Percentiles rank a stretch among this genome's conserved stretches.
Evolutionary conservation across 192 early-diverging fungal genomes (phyloP).

Genomic region (Dispira simplex): DNA sequence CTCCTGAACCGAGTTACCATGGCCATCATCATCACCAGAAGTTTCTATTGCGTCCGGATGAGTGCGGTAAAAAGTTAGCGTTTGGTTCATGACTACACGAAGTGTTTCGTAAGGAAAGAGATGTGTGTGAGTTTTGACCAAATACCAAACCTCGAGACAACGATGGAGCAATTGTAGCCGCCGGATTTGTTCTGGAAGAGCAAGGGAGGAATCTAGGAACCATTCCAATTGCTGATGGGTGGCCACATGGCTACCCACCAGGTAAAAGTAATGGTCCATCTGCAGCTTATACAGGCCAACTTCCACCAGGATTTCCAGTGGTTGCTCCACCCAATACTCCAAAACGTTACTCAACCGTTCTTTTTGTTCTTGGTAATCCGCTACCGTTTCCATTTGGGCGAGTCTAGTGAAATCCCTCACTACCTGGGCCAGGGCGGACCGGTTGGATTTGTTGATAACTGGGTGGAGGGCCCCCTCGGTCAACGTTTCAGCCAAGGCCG

Average conservation of each 20-base stretch:
- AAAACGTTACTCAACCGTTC: slow-evolving; percentile 19
- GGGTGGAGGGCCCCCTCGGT: background rate
- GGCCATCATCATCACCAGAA: background rate
- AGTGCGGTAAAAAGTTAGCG: background rate
- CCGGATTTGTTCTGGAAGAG: background rate
- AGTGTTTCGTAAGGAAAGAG: slow-evolving; percentile 3
- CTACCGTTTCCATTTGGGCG: slow-evolving; percentile 15
- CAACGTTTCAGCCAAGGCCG: background rate
- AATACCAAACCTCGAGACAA: slow-evolving; percentile 3
- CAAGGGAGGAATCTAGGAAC: background rate
- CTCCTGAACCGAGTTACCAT: background rate
- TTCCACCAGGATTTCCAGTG: slow-evolving; percentile 24
- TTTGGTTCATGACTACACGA: background rate
- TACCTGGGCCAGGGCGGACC: slow-evolving; percentile 15
- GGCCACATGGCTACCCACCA: slow-evolving; percentile 15
- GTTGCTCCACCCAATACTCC: slow-evolving; percentile 26
- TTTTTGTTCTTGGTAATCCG: slow-evolving; percentile 19
- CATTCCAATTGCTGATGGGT: slow-evolving; percentile 6
- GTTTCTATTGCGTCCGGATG: background rate
- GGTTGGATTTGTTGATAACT: slow-evolving; percentile 22
- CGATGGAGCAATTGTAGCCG: background rate
- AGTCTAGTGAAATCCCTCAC: slow-evolving; percentile 20
- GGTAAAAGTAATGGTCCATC: slow-evolving; percentile 16
- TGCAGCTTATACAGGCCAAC: slow-evolving; percentile 25
- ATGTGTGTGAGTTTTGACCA: background rate